Base-by-base conservation (phyloP, 2,329 filamentous ascomycete species). In the Trichoderma koningiopsis region DNA sequence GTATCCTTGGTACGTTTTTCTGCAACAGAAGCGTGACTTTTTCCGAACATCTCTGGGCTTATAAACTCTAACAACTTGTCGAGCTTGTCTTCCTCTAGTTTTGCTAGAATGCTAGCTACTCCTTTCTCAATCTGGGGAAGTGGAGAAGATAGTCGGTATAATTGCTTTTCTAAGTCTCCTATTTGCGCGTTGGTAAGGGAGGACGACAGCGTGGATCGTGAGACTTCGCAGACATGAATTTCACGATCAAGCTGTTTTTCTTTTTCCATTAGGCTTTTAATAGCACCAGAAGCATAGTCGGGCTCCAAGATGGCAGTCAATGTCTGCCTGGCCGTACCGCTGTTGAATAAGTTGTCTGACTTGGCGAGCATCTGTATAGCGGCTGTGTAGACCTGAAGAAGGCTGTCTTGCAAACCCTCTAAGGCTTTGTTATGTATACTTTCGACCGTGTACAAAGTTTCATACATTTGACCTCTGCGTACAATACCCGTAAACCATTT, bases 401-500 rank as follows among this genome's bases (percentile, higher is more conserved):
- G 59, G 0, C 31, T 33, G 8, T 33, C 40, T 7, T 58, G 55
- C 8, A 69, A 47, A 13, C 24, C 47, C 6, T n/a, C 0, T 1
- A 59, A 5, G 8, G 60, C 40, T 14, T 0, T 22, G 3, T 33
- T 19, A 5, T 55, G 24, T n/a, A 43, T n/a, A 2, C 13, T 53
- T 16, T 31, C 33, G 5, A 31, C 13, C 0, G 7, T 69, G 16
- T 69, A 65, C 1, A 65, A 2, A 13, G 16, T 14, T n/a, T 60
- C 68, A 40, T 53, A 69, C 1, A 69, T 35, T 13, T 69, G 31
- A 0, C 60, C 68, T 64, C 68, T 52, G 7, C 60, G 60, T 31
- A 69, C 37, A 53, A 65, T 69, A 2, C 60, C 43, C n/a, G n/a
- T n/a, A 13, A 69, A 69, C 43, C 29, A 53, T 6, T 64, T 29